These are phyloP conservation scores for Paradendryphiella salina DNA, from an alignment of 2,329 filamentous ascomycete genomes.

Conservation along the genomic window DNA sequence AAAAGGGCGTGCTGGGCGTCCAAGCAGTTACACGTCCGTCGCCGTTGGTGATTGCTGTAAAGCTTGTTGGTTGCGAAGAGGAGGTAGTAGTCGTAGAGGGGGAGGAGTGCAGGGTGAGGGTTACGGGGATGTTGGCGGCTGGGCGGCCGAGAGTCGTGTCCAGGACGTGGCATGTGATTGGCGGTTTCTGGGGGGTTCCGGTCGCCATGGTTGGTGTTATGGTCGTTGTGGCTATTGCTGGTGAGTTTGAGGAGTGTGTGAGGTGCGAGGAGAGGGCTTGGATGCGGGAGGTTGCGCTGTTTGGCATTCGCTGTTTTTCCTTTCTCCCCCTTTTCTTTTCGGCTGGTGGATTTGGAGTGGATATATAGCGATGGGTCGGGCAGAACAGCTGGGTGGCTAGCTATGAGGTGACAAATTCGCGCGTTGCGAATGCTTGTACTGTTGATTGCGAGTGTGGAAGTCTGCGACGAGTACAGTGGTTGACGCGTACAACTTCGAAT, in stretches of 20 bases:
- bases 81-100: slow-evolving; percentile 40
- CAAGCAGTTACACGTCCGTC: slow-evolving; percentile 75
- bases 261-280: slow-evolving; percentile 28
- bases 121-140: slow-evolving; percentile 67
- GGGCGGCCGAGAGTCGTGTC: slow-evolving; percentile 77
- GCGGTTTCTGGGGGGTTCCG: slow-evolving; percentile 44
- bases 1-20: slow-evolving; percentile 57
- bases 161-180: slow-evolving; percentile 85
- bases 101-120: slow-evolving; percentile 55
- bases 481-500: no score
- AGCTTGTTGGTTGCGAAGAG: slow-evolving; percentile 48
- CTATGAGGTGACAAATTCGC: no score
- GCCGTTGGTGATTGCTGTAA: slow-evolving; percentile 70
- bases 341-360: no score
- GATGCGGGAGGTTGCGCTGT: slow-evolving; percentile 24
- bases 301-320: not conserved
- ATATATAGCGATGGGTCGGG: not conserved
- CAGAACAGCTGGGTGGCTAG: no score
- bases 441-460: no score
- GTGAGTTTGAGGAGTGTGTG: not conserved
- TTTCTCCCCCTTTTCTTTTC: no score
- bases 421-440: no score
- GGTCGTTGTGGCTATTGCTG: not conserved
- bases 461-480: no score
- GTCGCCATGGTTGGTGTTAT: slow-evolving; percentile 17